phyloP scores from a whole-genome alignment of 495 filamentous ascomycete genomes.

The Penicillium nucicola region DNA sequence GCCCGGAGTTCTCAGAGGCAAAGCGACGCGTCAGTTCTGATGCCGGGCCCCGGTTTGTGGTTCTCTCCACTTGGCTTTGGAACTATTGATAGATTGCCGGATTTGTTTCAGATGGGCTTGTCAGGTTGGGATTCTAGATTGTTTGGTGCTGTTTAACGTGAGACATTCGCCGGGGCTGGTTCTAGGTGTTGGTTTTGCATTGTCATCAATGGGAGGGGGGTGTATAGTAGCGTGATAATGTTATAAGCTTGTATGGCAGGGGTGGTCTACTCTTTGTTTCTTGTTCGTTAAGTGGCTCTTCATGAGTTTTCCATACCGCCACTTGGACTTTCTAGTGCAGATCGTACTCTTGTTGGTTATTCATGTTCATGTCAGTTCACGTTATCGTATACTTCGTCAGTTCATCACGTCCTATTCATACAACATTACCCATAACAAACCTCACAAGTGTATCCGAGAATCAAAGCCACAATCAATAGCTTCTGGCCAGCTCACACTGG shows the following conservation, averaged over 20 bases:
- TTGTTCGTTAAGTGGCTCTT: no score
- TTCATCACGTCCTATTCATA: not conserved
- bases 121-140: conserved; percentile 1
- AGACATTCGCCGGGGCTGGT: conserved; percentile 1
- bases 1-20: no score
- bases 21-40: conserved; percentile 20
- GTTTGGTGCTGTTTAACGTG: conserved; percentile 2
- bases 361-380: no score
- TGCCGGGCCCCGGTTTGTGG: conserved; percentile 8
- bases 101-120: conserved; percentile 13
- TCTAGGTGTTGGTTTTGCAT: not conserved
- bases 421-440: not conserved
- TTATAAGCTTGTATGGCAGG: no score
- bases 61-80: conserved; percentile 9
- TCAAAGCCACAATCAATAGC: not conserved
- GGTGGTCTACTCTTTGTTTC: no score
- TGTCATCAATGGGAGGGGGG: not conserved
- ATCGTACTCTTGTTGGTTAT: no score
- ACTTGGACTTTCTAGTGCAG: no score
- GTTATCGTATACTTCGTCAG: no score
- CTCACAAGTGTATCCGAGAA: not conserved
- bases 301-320: no score
- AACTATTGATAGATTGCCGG: conserved; percentile 17
- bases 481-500: not conserved
- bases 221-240: not conserved